Evolutionary conservation across 1,284 basidiomycete genomes (phyloP), one percentile per base, ranked within the genome.

Genomic region (Moesziomyces antarcticus): DNA sequence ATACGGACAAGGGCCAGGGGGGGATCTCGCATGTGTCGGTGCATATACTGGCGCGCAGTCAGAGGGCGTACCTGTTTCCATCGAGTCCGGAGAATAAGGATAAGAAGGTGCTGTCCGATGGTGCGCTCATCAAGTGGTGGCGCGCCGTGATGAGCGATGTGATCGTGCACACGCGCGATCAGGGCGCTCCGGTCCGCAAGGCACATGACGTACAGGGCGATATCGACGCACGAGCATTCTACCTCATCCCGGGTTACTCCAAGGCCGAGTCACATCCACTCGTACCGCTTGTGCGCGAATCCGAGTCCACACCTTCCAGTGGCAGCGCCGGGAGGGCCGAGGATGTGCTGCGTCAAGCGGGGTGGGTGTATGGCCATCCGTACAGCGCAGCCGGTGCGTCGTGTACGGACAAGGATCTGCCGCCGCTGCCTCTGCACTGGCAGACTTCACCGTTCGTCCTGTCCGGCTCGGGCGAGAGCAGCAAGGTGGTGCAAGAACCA

Each of bases 111-210:
- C 85, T 96, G 52, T 88, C 88, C 37, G 96, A 97, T 78, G 87
- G 90, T 25, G 88, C 88, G 73, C 88, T 99, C 1, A 94, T 94
- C 83, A 89, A 87, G 50, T 99, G 96, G 96, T 99, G 96, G 96
- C 91, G 91, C 82, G 50, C 54, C 5, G 73, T 79, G 10, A 71
- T 83, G 50, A 75, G 67, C 41, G 56, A 80, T 24, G 74, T 73
- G 10, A 43, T 74, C 40, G 66, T 59, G 3, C 49, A 49, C 30
- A 53, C 67, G 2, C 53, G 56, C 14, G 27, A 60, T 43, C 18
- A 13, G 5, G 4, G n/a, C 7, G 61, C 65, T 16, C 54, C 54
- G 3, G 30, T 56, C 1, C 48, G 63, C 9, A 64, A 65, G 8
- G 22, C 49, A 10, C 24, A 9, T 22, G 18, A 16, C 25, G 24